Percentiles rank a stretch among this genome's conserved stretches.
phyloP scores from a whole-genome alignment of 2,329 filamentous ascomycete genomes.

The Xylaria sp. region DNA sequence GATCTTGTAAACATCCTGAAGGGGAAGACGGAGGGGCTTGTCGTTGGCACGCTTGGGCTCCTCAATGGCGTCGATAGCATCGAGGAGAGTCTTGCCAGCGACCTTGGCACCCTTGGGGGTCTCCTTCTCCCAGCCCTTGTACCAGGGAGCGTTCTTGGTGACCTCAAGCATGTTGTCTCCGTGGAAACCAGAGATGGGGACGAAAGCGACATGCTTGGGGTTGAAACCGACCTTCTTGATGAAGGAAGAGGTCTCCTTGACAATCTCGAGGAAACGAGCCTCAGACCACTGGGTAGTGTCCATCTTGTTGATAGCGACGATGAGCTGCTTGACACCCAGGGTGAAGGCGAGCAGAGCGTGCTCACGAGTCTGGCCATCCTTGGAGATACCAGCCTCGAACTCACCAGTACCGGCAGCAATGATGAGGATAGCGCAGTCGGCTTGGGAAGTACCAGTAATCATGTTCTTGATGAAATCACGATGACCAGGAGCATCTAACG shows the following conservation, averaged over 20 bases:
- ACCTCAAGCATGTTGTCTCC: conserved; percentile 98
- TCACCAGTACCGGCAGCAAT: conserved; percentile 99
- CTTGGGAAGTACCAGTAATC: conserved; percentile 99
- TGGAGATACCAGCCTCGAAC: conserved; percentile 99
- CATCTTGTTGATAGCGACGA: conserved; percentile 99
- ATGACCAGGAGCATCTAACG: conserved; percentile 91
- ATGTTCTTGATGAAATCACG: conserved; percentile 99
- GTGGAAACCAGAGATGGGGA: conserved; percentile 99
- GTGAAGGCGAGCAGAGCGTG: conserved; percentile 99
- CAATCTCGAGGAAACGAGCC: conserved; percentile 96
- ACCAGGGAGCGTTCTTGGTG: conserved; percentile 97
- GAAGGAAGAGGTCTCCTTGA: conserved; percentile 99
- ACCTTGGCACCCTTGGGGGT: conserved; percentile 77
- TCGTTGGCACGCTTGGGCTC: conserved; percentile 91
- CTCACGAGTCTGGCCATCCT: conserved; percentile 99
- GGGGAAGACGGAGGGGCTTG: conserved; percentile 99
- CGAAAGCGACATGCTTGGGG: conserved; percentile 98
- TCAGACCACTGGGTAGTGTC: conserved; percentile 99
- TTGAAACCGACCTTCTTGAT: conserved; percentile 99
- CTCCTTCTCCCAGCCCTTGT: conserved; percentile 99
- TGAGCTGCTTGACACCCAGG: conserved; percentile 99
- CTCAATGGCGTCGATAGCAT: conserved; percentile 98
- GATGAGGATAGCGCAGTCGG: conserved; percentile 99
- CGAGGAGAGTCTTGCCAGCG: conserved; percentile 96
- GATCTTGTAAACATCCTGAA: conserved; percentile 99